Conservation (phyloP, 345 rosid species). For the Lepidium sativum region DNA sequence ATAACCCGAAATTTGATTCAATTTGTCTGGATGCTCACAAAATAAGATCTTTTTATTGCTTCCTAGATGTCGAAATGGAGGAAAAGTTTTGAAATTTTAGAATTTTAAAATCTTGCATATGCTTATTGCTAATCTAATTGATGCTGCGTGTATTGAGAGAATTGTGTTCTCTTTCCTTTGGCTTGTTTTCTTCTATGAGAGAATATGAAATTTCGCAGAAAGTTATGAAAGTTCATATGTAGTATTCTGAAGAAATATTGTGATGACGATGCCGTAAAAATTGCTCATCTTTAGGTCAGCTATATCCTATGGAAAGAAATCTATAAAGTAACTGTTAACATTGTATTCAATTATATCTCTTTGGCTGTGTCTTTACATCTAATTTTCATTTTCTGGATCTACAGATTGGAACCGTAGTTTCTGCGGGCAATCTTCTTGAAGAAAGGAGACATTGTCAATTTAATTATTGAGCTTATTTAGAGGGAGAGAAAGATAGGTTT, state of each 20-base stretch:
- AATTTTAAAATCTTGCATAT: not conserved
- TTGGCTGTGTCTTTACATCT: not conserved
- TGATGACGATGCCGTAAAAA: not conserved
- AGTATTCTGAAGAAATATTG: not conserved
- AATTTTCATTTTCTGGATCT: conserved; percentile 9
- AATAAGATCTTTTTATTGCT: conserved; percentile 1
- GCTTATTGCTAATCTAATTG: not conserved
- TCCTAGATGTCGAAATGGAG: not conserved
- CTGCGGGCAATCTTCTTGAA: conserved; percentile 12
- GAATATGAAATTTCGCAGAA: not conserved
- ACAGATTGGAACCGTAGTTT: conserved; percentile 15
- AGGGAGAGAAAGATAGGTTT: conserved; percentile 1
- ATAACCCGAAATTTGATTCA: not conserved
- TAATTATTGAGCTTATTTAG: conserved; percentile 13
- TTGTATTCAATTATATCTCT: too few species aligned
- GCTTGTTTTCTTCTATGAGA: not conserved
- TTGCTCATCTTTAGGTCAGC: not conserved
- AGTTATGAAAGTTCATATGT: not conserved
- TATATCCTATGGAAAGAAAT: not conserved
- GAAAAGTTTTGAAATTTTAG: not conserved
- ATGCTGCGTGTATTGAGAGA: not conserved
- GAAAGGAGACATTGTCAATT: conserved; percentile 29
- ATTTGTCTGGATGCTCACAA: conserved; percentile 26
- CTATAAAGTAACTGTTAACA: not conserved
- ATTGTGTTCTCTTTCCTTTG: not conserved